Conservation (phyloP, 78 protist genomes). For the Polysphondylium violaceum region DNA sequence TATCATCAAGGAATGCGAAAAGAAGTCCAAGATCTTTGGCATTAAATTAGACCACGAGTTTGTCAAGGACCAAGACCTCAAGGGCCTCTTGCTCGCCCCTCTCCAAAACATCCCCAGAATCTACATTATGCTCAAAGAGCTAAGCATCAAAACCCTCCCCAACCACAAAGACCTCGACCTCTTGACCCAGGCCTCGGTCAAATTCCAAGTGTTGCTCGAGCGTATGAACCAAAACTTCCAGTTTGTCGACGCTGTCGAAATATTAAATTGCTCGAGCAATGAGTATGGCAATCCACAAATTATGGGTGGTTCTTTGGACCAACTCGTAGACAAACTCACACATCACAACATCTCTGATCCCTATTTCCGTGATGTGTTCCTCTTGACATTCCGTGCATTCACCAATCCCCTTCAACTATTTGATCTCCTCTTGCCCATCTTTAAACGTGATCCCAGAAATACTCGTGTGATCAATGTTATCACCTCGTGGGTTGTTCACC, state of each 20-base stretch:
- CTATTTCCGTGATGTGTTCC: constrained; percentile 63
- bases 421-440: constrained; percentile 31
- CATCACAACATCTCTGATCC: constrained; percentile 84
- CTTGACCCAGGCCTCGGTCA: constrained; percentile 5
- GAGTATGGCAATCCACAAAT: constrained; percentile 84
- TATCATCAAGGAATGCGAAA: constrained; percentile 61
- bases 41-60: constrained; percentile 35
- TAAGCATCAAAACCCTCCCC: neutral
- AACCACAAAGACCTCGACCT: constrained; percentile 39
- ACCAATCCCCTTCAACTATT: constrained; percentile 30
- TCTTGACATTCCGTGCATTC: constrained; percentile 66
- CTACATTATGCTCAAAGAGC: constrained; percentile 24
- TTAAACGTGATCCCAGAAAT: neutral
- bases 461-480: constrained; percentile 41
- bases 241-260: constrained; percentile 76
- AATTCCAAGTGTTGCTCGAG: constrained; percentile 67
- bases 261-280: constrained; percentile 72
- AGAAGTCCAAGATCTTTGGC: constrained; percentile 37
- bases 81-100: constrained; percentile 59
- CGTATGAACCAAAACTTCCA: constrained; percentile 84
- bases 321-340: constrained; percentile 76
- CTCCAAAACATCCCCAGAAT: constrained; percentile 65
- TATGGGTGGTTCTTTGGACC: constrained; percentile 78
- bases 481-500: constrained; percentile 58
- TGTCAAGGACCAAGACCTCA: constrained; percentile 44